phyloP scores from a whole-genome alignment of 768 basidiomycete species.

The Mycena rosella region DNA sequence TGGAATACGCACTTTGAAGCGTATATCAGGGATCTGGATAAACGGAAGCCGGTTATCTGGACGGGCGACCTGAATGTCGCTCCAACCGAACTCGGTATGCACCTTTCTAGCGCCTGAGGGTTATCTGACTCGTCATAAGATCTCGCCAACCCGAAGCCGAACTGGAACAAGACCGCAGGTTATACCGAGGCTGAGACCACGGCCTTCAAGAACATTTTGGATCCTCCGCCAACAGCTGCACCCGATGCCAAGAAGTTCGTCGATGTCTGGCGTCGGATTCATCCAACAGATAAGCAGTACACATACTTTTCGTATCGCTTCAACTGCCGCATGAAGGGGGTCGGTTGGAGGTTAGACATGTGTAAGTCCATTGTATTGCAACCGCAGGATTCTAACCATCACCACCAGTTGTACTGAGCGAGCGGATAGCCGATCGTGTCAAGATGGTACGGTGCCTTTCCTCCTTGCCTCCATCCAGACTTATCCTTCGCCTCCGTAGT shows the following conservation, averaged over 20 bases:
- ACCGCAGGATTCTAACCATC: neutral
- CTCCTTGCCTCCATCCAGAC: neutral
- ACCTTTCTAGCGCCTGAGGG: neutral
- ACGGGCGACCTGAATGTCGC: conserved; percentile 90
- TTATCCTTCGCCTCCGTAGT: conserved; percentile 51
- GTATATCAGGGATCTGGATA: conserved; percentile 80
- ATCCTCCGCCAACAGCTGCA: conserved; percentile 55
- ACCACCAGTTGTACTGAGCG: conserved; percentile 76
- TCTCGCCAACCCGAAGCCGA: conserved; percentile 73
- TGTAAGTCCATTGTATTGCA: conserved; percentile 57
- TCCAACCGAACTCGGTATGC: conserved; percentile 75
- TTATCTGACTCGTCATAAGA: conserved; percentile 55
- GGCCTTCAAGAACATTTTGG: conserved; percentile 77
- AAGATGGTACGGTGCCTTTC: conserved; percentile 60
- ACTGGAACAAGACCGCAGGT: conserved; percentile 92
- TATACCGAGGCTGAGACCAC: conserved; percentile 88
- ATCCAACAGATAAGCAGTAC: conserved; percentile 80
- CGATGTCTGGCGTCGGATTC: conserved; percentile 83
- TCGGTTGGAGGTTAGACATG: conserved; percentile 91
- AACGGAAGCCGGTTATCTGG: conserved; percentile 90
- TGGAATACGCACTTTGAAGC: conserved; percentile 86
- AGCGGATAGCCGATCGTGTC: conserved; percentile 72
- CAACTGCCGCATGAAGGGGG: conserved; percentile 81
- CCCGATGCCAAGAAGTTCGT: conserved; percentile 65
- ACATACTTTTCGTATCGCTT: conserved; percentile 90